Evolutionary conservation across 306 rosid genomes (phyloP).

Genomic region (Abrus precatorius): DNA sequence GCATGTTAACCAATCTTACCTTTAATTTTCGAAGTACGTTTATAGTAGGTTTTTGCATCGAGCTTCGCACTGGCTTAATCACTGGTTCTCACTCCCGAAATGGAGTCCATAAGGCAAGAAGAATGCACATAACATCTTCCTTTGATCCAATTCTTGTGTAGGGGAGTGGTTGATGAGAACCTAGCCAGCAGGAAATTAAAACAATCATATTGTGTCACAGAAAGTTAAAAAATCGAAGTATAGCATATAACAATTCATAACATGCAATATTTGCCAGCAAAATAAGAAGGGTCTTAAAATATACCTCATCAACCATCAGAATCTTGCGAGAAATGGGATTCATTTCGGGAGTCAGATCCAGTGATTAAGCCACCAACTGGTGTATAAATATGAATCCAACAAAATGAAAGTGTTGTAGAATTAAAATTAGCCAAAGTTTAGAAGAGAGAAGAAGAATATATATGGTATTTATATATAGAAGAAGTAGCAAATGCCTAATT

Average conservation of each 20-base stretch:
- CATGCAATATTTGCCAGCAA: background rate
- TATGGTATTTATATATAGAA: conserved; percentile 5
- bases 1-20: background rate
- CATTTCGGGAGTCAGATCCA: conserved; percentile 51
- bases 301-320: conserved; percentile 14
- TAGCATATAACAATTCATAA: background rate
- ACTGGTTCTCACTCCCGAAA: conserved; percentile 69
- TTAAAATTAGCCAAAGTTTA: background rate
- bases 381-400: background rate
- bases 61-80: conserved; percentile 54
- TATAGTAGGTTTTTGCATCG: background rate
- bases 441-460: conserved; percentile 9
- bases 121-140: background rate
- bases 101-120: conserved; percentile 33
- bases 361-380: conserved; percentile 43
- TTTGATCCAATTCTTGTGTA: background rate
- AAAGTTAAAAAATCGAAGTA: background rate
- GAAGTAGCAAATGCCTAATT: background rate
- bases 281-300: background rate
- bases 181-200: background rate
- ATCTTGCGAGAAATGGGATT: background rate
- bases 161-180: background rate
- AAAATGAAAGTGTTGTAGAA: background rate
- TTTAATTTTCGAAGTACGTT: background rate
- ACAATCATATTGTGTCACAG: background rate